Evolutionary conservation across 2,329 filamentous ascomycete genomes (phyloP), one percentile per base, ranked within the genome.

Genomic region (Aspergillus melleus): DNA sequence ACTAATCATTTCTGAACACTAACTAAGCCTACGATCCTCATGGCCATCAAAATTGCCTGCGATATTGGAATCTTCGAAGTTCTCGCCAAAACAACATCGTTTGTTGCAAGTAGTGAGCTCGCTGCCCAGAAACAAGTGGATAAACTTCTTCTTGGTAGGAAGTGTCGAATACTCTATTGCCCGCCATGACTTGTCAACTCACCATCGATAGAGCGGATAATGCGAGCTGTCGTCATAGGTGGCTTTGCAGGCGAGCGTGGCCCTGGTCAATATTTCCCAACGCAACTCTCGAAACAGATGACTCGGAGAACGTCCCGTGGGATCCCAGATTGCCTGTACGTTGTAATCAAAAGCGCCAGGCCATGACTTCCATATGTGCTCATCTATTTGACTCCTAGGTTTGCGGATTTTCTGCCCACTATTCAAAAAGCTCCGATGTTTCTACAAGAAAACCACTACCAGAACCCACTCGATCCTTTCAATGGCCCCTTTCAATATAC

Each of bases 401-500:
- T 55, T 26, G 14, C 30, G 12, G 55, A 57, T 20, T 52, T 52
- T 20, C 20, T 52, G 16, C 49, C 55, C 1, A n/a, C 30, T 4
- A 30, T 57, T 3, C 49, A 52, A 29, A 57, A 57, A 30, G 49
- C 55, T 4, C 55, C 55, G 20, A 30, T 29, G 44, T 57, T 44
- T 20, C 49, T 62, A 16, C 16, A 36, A 24, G 22, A 54, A 11
- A 55, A 51, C 10, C 11, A 49, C 11, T 60, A 62, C 32, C 30
- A 36, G 20, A 59, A 61, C 29, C 63, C 67, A 1, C 39, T 22
- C 6, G 62, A 60, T 30, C 51, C 55, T 22, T 39, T 24, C 11
- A 55, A 59, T 16, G 62, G 63, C 2, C 61, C 64, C 4, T 62
- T 70, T n/a, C 68, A 72, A 46, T 65, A 61, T 32, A 55, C 59